A percentile compares a stretch with the other conserved stretches of the same genome.
Conservation (phyloP, 2,329 filamentous ascomycete genomes). For the Curvularia sp. region DNA sequence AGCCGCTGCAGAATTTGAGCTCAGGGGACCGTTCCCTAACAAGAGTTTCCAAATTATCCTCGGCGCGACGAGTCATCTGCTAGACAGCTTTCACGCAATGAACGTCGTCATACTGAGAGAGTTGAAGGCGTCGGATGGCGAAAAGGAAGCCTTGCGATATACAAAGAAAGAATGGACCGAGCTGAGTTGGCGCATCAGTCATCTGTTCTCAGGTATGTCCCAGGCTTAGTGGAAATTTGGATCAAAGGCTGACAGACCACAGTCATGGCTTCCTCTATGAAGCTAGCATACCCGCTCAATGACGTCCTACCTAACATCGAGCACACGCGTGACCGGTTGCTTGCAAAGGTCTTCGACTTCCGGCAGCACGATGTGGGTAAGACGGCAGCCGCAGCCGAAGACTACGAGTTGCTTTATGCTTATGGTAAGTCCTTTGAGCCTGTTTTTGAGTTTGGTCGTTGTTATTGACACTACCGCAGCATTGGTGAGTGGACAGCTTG, state of each 20-base stretch:
- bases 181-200: slow-evolving; percentile 87
- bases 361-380: slow-evolving; percentile 68
- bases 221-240: neutral
- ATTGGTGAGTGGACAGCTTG: slow-evolving; percentile 67
- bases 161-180: slow-evolving; percentile 80
- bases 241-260: slow-evolving; percentile 20
- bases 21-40: slow-evolving; percentile 84
- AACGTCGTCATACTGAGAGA: slow-evolving; percentile 88
- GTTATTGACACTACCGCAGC: slow-evolving; percentile 51
- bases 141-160: slow-evolving; percentile 79
- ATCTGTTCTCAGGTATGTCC: slow-evolving; percentile 70
- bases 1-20: slow-evolving; percentile 85
- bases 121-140: slow-evolving; percentile 75
- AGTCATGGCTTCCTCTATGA: slow-evolving; percentile 90
- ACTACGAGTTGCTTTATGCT: slow-evolving; percentile 91
- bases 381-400: slow-evolving; percentile 69
- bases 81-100: slow-evolving; percentile 96
- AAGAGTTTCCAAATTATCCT: slow-evolving; percentile 76
- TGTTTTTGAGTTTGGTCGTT: neutral
- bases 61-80: slow-evolving; percentile 78
- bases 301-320: slow-evolving; percentile 86
- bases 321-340: slow-evolving; percentile 77
- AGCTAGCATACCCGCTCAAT: slow-evolving; percentile 90
- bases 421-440: slow-evolving; percentile 65
- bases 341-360: slow-evolving; percentile 89